Evolutionary conservation across 108 stramenopile species (phyloP).

Genomic region (Discostella pseudostelligera): DNA sequence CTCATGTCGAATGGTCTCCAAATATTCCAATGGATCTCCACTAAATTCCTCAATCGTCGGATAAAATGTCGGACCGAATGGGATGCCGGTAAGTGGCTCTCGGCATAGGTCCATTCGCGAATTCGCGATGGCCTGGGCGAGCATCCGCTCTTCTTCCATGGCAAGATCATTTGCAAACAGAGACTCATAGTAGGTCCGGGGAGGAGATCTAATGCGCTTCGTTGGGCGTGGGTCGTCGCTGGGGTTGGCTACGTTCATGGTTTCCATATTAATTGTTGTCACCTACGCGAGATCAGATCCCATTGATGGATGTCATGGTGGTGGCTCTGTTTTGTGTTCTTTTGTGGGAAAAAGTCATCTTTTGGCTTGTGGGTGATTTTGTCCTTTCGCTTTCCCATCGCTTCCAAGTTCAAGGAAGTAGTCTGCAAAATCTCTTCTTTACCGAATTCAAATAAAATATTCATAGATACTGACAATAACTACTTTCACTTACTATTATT

Average conservation of each 20-base stretch:
- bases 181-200: neutral
- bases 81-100: slow-evolving; percentile 38
- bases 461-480: too few relatives aligned
- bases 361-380: neutral
- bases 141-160: slow-evolving; percentile 59
- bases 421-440: too few relatives aligned
- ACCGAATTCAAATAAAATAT: too few relatives aligned
- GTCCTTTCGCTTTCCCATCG: too few relatives aligned
- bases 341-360: too few relatives aligned
- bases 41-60: slow-evolving; percentile 86
- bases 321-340: neutral
- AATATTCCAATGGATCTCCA: slow-evolving; percentile 82
- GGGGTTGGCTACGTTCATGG: neutral
- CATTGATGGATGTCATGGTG: too few relatives aligned
- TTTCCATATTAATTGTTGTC: neutral
- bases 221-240: neutral
- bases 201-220: neutral
- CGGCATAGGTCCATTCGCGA: slow-evolving; percentile 54
- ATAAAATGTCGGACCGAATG: slow-evolving; percentile 75
- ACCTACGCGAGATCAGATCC: too few relatives aligned
- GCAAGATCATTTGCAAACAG: slow-evolving; percentile 1
- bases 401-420: too few relatives aligned
- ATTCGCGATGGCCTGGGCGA: slow-evolving; percentile 74
- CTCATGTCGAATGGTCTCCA: slow-evolving; percentile 80
- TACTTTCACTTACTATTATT: too few relatives aligned